Evolutionary conservation across 306 rosid species (phyloP).

Genomic region (Prunus davidiana): DNA sequence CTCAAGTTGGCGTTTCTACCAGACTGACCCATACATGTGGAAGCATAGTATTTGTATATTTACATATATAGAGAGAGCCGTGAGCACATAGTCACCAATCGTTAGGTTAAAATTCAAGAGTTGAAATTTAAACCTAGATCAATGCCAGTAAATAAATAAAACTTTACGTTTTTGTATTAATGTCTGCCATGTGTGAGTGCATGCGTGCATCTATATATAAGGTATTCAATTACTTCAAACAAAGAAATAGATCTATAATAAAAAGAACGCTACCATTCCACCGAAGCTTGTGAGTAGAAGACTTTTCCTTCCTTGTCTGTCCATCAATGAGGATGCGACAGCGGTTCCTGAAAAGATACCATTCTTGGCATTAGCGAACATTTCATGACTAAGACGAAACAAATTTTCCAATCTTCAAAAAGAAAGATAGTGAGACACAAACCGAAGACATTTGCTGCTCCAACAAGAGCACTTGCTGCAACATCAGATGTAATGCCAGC

Average conservation of each 20-base stretch:
- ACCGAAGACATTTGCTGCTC: slow-evolving; percentile 93
- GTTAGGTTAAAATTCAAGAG: neutral
- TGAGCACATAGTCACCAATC: neutral
- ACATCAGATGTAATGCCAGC: slow-evolving; percentile 95
- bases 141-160: neutral
- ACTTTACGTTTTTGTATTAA: neutral
- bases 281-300: slow-evolving; percentile 82
- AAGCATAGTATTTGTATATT: too few relatives aligned
- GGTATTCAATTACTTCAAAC: neutral
- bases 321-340: slow-evolving; percentile 93
- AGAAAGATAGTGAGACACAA: slow-evolving; percentile 26
- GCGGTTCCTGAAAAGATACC: slow-evolving; percentile 60
- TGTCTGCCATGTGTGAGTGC: neutral
- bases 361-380: slow-evolving; percentile 12
- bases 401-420: neutral
- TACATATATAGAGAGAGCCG: neutral
- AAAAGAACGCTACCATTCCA: slow-evolving; percentile 73
- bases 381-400: slow-evolving; percentile 1
- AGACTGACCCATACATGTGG: too few relatives aligned
- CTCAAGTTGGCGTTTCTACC: too few relatives aligned
- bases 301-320: slow-evolving; percentile 78
- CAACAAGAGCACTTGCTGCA: slow-evolving; percentile 97
- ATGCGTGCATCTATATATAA: neutral
- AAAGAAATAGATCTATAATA: neutral
- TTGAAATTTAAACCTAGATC: neutral